Evolutionary conservation across 257 asterid genomes (phyloP).

Genomic region (Capsicum baccatum): DNA sequence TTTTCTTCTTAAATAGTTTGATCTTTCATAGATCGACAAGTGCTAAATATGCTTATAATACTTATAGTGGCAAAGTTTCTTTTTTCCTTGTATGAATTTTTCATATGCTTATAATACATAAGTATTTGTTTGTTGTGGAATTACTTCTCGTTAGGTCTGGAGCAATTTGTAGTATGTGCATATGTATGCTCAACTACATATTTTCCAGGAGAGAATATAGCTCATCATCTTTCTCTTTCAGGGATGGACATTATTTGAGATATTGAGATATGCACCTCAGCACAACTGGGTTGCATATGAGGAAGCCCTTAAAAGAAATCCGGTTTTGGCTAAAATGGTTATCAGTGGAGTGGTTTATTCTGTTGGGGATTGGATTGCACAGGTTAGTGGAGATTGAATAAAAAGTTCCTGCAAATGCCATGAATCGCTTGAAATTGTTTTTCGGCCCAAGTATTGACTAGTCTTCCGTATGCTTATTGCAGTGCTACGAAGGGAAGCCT

Average conservation of each 20-base stretch:
- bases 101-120: no score
- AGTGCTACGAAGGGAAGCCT: conserved; percentile 95
- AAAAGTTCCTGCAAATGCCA: neutral
- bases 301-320: conserved; percentile 80
- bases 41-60: no score
- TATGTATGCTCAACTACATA: neutral
- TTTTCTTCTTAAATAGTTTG: neutral
- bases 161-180: neutral
- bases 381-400: conserved; percentile 49
- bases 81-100: neutral
- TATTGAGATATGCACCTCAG: conserved; percentile 83
- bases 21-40: neutral
- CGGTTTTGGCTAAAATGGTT: conserved; percentile 81
- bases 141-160: neutral
- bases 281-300: conserved; percentile 92
- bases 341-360: conserved; percentile 91
- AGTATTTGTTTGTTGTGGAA: neutral
- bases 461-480: conserved; percentile 19
- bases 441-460: neutral
- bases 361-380: conserved; percentile 89
- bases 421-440: neutral
- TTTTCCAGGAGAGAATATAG: neutral
- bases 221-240: conserved; percentile 38
- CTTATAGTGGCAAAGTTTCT: no score
- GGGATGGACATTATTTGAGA: conserved; percentile 90